Evolutionary conservation across 2,329 filamentous ascomycete genomes (phyloP).

Genomic region (Cladosporium colombiae): DNA sequence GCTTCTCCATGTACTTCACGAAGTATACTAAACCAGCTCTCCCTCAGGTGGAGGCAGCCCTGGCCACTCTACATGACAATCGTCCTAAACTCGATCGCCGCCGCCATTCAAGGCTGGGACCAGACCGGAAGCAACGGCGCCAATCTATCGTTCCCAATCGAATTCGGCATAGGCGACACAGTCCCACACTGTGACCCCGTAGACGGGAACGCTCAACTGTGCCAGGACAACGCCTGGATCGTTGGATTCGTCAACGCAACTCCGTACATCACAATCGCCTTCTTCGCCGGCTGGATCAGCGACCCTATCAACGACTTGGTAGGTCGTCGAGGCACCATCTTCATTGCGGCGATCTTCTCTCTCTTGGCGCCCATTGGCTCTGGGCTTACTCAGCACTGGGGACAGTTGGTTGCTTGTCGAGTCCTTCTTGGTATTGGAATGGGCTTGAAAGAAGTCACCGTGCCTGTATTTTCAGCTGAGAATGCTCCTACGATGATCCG

Average conservation of each 20-base stretch:
- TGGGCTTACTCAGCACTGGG: constrained; percentile 40
- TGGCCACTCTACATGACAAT: constrained; percentile 65
- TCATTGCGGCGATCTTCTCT: constrained; percentile 52
- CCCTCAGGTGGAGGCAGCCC: constrained; percentile 57
- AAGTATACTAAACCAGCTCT: background rate
- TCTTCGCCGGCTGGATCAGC: constrained; percentile 26
- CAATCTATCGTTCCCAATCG: constrained; percentile 61
- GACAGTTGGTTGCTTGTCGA: constrained; percentile 39
- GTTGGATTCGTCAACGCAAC: constrained; percentile 65
- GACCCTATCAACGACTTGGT: constrained; percentile 35
- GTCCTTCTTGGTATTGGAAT: constrained; percentile 41
- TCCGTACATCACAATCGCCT: constrained; percentile 49
- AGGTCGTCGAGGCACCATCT: constrained; percentile 35
- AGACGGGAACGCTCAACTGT: constrained; percentile 12
- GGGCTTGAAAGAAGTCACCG: constrained; percentile 47
- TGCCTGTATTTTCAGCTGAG: constrained; percentile 57
- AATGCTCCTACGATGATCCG: constrained; percentile 55
- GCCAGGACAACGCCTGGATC: constrained; percentile 51
- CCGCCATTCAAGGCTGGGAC: constrained; percentile 68
- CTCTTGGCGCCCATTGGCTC: constrained; percentile 56
- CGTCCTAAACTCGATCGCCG: constrained; percentile 66
- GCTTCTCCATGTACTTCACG: background rate
- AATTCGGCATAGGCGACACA: constrained; percentile 51
- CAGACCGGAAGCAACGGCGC: constrained; percentile 44
- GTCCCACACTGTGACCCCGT: constrained; percentile 2